Conservation (phyloP, 805 yeast species). For the Barnettozyma salicaria region DNA sequence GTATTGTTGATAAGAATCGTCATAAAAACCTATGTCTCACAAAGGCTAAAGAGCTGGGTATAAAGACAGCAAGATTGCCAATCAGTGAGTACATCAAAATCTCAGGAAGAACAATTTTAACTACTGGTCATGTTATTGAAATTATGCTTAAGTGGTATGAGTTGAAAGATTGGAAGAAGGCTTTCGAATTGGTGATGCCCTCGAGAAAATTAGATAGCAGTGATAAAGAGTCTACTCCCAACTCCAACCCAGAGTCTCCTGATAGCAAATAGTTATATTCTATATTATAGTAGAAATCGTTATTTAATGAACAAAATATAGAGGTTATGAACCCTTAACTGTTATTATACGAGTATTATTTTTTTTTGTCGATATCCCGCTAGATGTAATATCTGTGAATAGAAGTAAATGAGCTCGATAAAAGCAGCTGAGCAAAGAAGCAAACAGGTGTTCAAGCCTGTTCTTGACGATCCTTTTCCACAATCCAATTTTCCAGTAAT, state of each 20-base stretch:
- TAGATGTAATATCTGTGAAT: too few relatives aligned
- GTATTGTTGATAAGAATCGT: constrained; percentile 93
- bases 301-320: too few relatives aligned
- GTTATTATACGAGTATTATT: too few relatives aligned
- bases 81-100: constrained; percentile 78
- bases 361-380: too few relatives aligned
- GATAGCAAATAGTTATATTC: too few relatives aligned
- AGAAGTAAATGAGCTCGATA: constrained; percentile 30
- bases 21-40: constrained; percentile 73
- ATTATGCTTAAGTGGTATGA: constrained; percentile 77
- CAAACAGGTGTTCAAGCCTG: constrained; percentile 56
- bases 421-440: constrained; percentile 45
- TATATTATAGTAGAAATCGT: too few relatives aligned
- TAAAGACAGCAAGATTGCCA: constrained; percentile 74
- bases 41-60: constrained; percentile 70
- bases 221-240: too few relatives aligned
- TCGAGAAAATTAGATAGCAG: constrained; percentile 46
- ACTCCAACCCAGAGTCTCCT: too few relatives aligned
- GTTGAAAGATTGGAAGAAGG: constrained; percentile 71
- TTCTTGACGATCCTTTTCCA: constrained; percentile 59
- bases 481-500: constrained; percentile 39
- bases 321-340: too few relatives aligned
- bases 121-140: constrained; percentile 94
- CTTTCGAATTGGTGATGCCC: constrained; percentile 86
- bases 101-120: constrained; percentile 82